Evolutionary conservation across 2,329 filamentous ascomycete species (phyloP).

Genomic region (Cytospora schulzeri): DNA sequence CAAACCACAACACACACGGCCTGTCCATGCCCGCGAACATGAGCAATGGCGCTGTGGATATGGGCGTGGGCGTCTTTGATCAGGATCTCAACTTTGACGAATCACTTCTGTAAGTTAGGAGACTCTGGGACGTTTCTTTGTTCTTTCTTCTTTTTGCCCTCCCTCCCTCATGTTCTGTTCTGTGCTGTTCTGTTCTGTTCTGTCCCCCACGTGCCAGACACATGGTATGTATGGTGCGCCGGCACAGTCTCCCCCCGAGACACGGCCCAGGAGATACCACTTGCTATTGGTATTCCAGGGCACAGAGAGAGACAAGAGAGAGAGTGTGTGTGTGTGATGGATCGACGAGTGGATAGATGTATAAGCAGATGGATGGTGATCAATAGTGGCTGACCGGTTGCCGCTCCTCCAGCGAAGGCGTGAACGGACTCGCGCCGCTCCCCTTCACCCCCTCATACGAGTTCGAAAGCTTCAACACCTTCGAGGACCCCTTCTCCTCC

Average conservation of each 20-base stretch:
- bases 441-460: conserved; percentile 64
- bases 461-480: conserved; percentile 62
- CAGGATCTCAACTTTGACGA: conserved; percentile 58
- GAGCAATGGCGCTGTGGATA: conserved; percentile 30
- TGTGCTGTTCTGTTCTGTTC: not conserved
- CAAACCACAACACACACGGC: conserved; percentile 16
- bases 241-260: not conserved
- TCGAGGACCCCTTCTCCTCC: conserved; percentile 66
- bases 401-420: conserved; percentile 41
- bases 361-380: not conserved
- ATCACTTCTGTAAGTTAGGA: conserved; percentile 52
- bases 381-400: conserved; percentile 5
- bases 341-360: not conserved
- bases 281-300: not conserved
- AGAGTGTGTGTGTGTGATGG: no score
- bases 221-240: not conserved
- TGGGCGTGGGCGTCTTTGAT: conserved; percentile 56
- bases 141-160: not conserved
- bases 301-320: not conserved
- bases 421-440: conserved; percentile 46
- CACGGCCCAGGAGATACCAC: not conserved
- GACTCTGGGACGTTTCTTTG: no score
- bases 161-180: no score
- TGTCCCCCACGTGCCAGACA: conserved; percentile 13
- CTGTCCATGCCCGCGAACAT: conserved; percentile 19